These are phyloP conservation scores for Candida sanyaensis DNA, from an alignment of 1,139 yeast genomes.

Conservation along the genomic window DNA sequence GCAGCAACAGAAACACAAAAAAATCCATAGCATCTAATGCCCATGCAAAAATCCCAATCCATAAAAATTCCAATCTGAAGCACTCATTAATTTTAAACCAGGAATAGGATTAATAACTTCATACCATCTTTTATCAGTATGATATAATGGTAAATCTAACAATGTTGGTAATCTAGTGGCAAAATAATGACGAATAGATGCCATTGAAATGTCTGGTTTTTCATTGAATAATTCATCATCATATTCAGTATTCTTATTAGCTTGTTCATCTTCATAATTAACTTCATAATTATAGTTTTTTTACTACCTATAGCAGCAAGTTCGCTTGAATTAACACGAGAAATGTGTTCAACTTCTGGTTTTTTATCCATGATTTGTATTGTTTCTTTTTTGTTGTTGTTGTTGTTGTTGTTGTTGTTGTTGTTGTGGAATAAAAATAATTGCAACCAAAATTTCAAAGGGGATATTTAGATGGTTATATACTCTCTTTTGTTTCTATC, in stretches of 20 bases:
- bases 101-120: slow-evolving; percentile 34
- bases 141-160: slow-evolving; percentile 21
- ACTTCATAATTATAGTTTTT: background rate
- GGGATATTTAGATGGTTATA: too few relatives aligned
- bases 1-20: slow-evolving; percentile 69
- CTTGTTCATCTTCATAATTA: background rate
- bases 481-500: too few relatives aligned
- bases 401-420: background rate
- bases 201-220: slow-evolving; percentile 27
- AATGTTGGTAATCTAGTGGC: slow-evolving; percentile 27
- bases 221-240: slow-evolving; percentile 19
- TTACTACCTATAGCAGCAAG: background rate
- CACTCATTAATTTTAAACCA: slow-evolving; percentile 29
- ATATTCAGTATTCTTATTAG: background rate
- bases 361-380: slow-evolving; percentile 8
- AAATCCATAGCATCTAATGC: slow-evolving; percentile 81
- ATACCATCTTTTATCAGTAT: slow-evolving; percentile 15
- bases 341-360: slow-evolving; percentile 9
- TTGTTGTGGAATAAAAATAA: background rate
- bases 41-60: slow-evolving; percentile 71
- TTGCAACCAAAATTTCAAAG: background rate
- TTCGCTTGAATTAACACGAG: slow-evolving; percentile 4
- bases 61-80: slow-evolving; percentile 57
- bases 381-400: too few relatives aligned
- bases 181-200: slow-evolving; percentile 25